These are phyloP conservation scores for Penicillium maclennaniae DNA, from an alignment of 495 filamentous ascomycete genomes.

Conservation along the genomic window DNA sequence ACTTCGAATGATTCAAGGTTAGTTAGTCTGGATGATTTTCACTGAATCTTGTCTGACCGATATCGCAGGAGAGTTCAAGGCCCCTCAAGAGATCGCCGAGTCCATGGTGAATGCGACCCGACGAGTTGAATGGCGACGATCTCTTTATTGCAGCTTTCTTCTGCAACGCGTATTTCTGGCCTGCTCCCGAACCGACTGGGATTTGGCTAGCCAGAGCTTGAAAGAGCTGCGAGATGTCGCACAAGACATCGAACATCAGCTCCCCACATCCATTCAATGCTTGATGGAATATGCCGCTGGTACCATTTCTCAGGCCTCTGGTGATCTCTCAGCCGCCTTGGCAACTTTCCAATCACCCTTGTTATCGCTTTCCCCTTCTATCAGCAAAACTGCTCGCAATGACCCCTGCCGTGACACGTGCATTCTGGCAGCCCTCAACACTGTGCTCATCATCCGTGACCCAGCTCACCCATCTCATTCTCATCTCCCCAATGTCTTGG, in stretches of 20 bases:
- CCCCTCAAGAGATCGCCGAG: slow-evolving; percentile 39
- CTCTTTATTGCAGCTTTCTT: slow-evolving; percentile 53
- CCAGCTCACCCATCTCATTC: slow-evolving; percentile 48
- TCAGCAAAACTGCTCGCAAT: slow-evolving; percentile 39
- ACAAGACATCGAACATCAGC: slow-evolving; percentile 30
- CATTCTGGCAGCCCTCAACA: slow-evolving; percentile 77
- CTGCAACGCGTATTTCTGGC: slow-evolving; percentile 58
- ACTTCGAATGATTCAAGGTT: slow-evolving; percentile 53
- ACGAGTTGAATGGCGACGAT: slow-evolving; percentile 50
- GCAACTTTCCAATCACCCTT: slow-evolving; percentile 57
- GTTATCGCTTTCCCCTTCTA: slow-evolving; percentile 49
- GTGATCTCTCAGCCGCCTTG: slow-evolving; percentile 63
- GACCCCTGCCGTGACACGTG: slow-evolving; percentile 66
- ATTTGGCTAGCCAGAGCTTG: slow-evolving; percentile 45
- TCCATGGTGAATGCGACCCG: slow-evolving; percentile 43
- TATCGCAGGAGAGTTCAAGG: slow-evolving; percentile 34
- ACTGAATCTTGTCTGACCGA: not conserved
- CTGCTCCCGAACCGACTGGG: slow-evolving; percentile 61
- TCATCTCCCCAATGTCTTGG: slow-evolving; percentile 50
- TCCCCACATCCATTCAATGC: slow-evolving; percentile 42
- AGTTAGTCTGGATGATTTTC: slow-evolving; percentile 8
- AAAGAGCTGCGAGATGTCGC: slow-evolving; percentile 36
- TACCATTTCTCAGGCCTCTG: slow-evolving; percentile 73
- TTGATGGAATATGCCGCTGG: slow-evolving; percentile 67
- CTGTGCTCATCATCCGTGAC: slow-evolving; percentile 74